Percentiles rank a stretch among this genome's conserved stretches.
Evolutionary conservation across 106 monocot genomes (phyloP).

Genomic region (Acorus calamus): DNA sequence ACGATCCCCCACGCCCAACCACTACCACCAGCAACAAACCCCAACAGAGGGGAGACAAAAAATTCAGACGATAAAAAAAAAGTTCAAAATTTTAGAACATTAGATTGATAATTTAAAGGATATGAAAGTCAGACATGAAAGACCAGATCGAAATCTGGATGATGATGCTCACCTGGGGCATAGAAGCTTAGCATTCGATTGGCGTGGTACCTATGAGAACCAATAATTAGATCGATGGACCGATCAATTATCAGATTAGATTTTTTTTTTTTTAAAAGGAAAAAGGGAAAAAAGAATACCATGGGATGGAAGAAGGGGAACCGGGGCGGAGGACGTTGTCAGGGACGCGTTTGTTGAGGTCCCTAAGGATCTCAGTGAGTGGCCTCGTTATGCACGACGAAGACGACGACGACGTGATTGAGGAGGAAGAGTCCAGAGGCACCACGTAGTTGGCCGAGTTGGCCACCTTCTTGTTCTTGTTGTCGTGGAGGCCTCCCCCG

Average conservation of each 20-base stretch:
- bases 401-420: not conserved
- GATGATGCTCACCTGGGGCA: slow-evolving; percentile 53
- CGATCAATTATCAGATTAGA: too few species aligned
- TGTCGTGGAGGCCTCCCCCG: too few species aligned
- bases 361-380: slow-evolving; percentile 72
- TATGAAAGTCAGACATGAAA: not conserved
- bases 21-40: too few species aligned
- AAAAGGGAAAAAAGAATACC: slow-evolving; percentile 24
- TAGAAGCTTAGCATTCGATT: slow-evolving; percentile 95
- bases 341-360: slow-evolving; percentile 88
- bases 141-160: not conserved
- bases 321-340: slow-evolving; percentile 50
- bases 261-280: not conserved
- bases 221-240: not conserved
- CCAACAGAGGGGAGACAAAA: too few species aligned
- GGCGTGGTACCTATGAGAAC: slow-evolving; percentile 64
- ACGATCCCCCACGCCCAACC: too few species aligned
- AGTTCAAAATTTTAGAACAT: too few species aligned
- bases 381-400: slow-evolving; percentile 31
- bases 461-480: slow-evolving; percentile 3
- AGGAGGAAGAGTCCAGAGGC: slow-evolving; percentile 54
- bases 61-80: too few species aligned
- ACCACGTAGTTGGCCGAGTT: slow-evolving; percentile 73
- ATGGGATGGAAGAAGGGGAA: slow-evolving; percentile 54
- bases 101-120: too few species aligned